Evolutionary conservation across 768 basidiomycete species (phyloP).

Genomic region (Exsudoporus frostii): DNA sequence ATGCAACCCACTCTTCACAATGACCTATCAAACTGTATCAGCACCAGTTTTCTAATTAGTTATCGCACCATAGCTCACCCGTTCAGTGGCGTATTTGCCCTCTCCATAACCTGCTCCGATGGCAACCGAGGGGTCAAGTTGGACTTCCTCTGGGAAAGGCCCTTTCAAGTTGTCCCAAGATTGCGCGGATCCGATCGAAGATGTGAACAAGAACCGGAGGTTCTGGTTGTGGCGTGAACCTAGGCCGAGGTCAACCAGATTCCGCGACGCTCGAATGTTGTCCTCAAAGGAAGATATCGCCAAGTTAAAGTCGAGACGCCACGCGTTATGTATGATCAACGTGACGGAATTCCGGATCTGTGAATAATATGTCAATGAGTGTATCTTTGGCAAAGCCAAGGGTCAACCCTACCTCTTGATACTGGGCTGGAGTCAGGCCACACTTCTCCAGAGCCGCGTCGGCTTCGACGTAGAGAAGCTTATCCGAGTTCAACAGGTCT

Average conservation of each 20-base stretch:
- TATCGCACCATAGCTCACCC: constrained; percentile 20
- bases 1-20: constrained; percentile 37
- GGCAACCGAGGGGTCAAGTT: constrained; percentile 32
- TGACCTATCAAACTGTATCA: constrained; percentile 25
- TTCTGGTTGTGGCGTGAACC: constrained; percentile 24
- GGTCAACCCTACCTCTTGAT: constrained; percentile 14
- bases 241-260: constrained; percentile 32
- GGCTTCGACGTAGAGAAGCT: constrained; percentile 36
- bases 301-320: constrained; percentile 45
- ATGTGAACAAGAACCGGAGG: constrained; percentile 39
- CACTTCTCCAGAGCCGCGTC: constrained; percentile 28
- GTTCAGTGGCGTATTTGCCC: constrained; percentile 43
- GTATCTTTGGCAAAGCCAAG: background rate
- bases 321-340: constrained; percentile 41
- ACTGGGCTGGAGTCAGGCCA: constrained; percentile 26
- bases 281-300: constrained; percentile 42
- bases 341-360: constrained; percentile 35
- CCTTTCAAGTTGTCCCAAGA: constrained; percentile 28
- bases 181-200: constrained; percentile 36
- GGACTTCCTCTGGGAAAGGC: constrained; percentile 35
- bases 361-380: background rate
- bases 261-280: constrained; percentile 38
- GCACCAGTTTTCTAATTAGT: background rate
- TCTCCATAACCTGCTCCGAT: constrained; percentile 45
- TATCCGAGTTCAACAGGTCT: constrained; percentile 25